A percentile compares a stretch with the other conserved stretches of the same genome.
Evolutionary conservation across 2,329 filamentous ascomycete species (phyloP).

Genomic region (Sporothrix dimorphospora): DNA sequence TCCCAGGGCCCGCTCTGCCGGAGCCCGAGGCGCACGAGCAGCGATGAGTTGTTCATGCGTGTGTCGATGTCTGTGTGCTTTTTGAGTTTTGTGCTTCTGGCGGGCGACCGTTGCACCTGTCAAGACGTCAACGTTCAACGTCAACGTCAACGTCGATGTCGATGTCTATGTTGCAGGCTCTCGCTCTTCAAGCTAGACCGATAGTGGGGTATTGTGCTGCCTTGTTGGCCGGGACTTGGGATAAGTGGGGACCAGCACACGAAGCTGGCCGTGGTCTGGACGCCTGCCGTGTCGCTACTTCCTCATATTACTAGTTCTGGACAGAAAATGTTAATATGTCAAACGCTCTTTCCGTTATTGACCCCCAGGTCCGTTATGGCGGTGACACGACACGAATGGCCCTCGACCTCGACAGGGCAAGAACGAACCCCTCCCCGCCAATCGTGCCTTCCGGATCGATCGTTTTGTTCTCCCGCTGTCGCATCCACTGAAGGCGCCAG

Average conservation of each 20-base stretch:
- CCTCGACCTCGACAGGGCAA: neutral
- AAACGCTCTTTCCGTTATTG: neutral
- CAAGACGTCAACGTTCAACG: neutral
- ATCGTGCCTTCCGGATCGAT: neutral
- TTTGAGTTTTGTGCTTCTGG: too few relatives aligned
- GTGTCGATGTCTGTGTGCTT: neutral
- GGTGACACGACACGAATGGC: neutral
- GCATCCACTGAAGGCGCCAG: neutral
- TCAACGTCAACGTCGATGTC: neutral
- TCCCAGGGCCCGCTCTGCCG: constrained; percentile 33
- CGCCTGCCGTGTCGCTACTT: neutral
- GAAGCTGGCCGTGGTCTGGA: neutral
- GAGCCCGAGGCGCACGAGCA: constrained; percentile 34
- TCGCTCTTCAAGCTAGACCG: neutral
- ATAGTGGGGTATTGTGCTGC: neutral
- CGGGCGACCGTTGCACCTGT: neutral
- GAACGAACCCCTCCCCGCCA: neutral
- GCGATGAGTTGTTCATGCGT: constrained; percentile 6
- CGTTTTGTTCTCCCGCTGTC: neutral
- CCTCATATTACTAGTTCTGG: neutral
- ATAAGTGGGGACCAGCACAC: neutral
- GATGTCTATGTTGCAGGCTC: neutral
- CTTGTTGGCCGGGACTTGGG: neutral
- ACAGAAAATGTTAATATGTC: neutral
- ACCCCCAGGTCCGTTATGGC: neutral